Base-by-base conservation (phyloP, 306 rosid genomes). In the Astragalus glycyphyllos region DNA sequence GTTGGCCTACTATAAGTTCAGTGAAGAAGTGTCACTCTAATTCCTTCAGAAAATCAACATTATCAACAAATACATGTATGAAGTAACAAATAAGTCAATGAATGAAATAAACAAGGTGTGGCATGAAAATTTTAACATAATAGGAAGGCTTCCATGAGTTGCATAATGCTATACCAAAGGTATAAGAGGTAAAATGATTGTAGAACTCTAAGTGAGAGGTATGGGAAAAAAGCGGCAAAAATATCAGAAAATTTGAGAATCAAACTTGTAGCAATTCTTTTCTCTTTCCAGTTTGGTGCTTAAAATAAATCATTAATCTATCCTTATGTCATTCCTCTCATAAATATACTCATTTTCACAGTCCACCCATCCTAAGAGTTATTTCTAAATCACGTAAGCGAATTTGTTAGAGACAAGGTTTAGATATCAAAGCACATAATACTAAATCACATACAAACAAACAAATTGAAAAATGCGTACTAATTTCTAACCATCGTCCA, bases 1-100 rank as follows among this genome's bases (percentile, higher is more conserved):
- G 81, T 59, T 49, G 9, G 50, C 32, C 73, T 61, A 7, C 49
- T 37, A 42, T 29, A 26, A 53, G 40, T 68, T 80, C 69, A 46
- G 31, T 53, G 68, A 44, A 65, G 79, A 78, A 68, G 48, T 46
- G 51, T 86, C 84, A 83, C 68, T 86, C 82, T 76, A 89, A 58
- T 78, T 89, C 92, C 85, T 81, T 89, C 73, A 83, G 79, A 78
- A 89, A 85, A 83, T 87, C 92, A 48, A 74, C 69, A 58, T 89
- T 83, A 71, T 85, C 96, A 79, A 85, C 92, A 70, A 87, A 85
- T 17, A 59, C 88, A 92, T 85, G 87, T 81, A 66, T 35, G 73
- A 74, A 50, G 53, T 34, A n/a, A 56, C 15, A 42, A 37, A 64
- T 12, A 26, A 64, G 29, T 16, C 68, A 67, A 74, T 11, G 13